A percentile compares a stretch with the other conserved stretches of the same genome.
phyloP scores from a whole-genome alignment of 176 grass and related monocot species.

The Eragrostis nindensis region DNA sequence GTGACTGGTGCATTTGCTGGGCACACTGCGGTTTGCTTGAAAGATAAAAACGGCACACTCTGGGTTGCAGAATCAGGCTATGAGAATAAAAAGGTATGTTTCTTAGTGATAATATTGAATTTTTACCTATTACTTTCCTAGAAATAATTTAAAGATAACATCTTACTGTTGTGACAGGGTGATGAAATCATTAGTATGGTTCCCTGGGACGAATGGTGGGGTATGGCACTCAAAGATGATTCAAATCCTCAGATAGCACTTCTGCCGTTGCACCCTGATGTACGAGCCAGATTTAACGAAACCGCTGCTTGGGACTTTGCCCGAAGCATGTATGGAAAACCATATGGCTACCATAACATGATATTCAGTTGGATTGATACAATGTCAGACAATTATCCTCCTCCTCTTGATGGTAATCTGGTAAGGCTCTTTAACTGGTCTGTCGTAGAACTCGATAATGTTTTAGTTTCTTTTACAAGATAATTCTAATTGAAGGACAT shows the following conservation, averaged over 20 bases:
- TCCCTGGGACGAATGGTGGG: conserved; percentile 99
- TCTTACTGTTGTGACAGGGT: conserved; percentile 54
- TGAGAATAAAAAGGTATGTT: conserved; percentile 87
- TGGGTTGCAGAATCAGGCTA: conserved; percentile 96
- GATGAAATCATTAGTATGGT: conserved; percentile 85
- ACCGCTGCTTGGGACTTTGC: conserved; percentile 89
- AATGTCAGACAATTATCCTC: conserved; percentile 80
- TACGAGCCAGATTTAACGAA: conserved; percentile 77
- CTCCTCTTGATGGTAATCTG: conserved; percentile 95
- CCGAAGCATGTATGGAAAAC: conserved; percentile 85
- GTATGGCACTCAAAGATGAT: conserved; percentile 77
- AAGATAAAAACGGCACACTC: conserved; percentile 79
- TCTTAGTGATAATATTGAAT: not conserved
- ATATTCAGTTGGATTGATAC: conserved; percentile 99
- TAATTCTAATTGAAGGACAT: not conserved
- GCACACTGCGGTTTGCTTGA: conserved; percentile 91
- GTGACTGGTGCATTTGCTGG: conserved; percentile 97
- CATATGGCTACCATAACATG: conserved; percentile 99
- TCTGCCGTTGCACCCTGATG: conserved; percentile 78
- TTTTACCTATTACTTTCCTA: not conserved
- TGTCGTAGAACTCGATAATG: not conserved
- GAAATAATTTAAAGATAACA: not conserved
- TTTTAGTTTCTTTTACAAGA: conserved; percentile 10
- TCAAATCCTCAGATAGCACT: conserved; percentile 94
- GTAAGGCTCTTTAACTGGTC: conserved; percentile 43